Evolutionary conservation across 108 stramenopile species (phyloP).

Genomic region (Cyclostephanos invisitatus): DNA sequence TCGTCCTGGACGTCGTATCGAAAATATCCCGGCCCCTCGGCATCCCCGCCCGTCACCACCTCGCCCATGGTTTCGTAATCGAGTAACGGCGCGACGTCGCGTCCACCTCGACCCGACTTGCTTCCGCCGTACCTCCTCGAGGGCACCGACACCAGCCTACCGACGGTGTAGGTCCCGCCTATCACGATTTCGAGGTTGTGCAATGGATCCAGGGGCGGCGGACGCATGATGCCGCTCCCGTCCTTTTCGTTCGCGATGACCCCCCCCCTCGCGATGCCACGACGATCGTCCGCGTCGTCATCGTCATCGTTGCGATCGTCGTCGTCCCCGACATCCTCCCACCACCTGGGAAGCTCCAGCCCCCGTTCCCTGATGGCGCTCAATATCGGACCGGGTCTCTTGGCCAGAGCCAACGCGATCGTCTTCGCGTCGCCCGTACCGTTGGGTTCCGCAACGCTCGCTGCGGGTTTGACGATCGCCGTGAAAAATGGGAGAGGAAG

Average conservation of each 20-base stretch:
- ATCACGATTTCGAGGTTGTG: constrained; percentile 80
- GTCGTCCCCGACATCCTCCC: constrained; percentile 33
- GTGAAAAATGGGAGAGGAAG: not conserved
- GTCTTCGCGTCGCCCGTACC: constrained; percentile 64
- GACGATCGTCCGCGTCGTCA: not conserved
- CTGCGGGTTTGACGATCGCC: not conserved
- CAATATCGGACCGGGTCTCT: constrained; percentile 63
- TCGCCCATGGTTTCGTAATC: constrained; percentile 44
- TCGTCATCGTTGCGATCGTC: constrained; percentile 14
- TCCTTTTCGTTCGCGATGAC: constrained; percentile 17
- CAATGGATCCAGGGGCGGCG: constrained; percentile 74
- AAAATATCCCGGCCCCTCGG: constrained; percentile 24
- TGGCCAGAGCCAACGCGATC: constrained; percentile 64
- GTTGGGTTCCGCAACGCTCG: constrained; percentile 69
- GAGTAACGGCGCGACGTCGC: constrained; percentile 30
- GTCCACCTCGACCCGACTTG: constrained; percentile 7
- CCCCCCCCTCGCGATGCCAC: not conserved
- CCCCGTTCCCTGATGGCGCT: constrained; percentile 64
- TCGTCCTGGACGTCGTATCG: constrained; percentile 16
- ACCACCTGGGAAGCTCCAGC: constrained; percentile 55
- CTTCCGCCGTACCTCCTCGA: constrained; percentile 33
- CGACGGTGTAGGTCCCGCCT: constrained; percentile 65
- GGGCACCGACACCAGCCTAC: constrained; percentile 57
- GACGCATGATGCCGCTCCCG: constrained; percentile 58
- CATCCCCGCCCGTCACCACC: constrained; percentile 17